Base-by-base conservation (phyloP, 202 grass and related monocot species). In the Dendrocalamus latiflorus region DNA sequence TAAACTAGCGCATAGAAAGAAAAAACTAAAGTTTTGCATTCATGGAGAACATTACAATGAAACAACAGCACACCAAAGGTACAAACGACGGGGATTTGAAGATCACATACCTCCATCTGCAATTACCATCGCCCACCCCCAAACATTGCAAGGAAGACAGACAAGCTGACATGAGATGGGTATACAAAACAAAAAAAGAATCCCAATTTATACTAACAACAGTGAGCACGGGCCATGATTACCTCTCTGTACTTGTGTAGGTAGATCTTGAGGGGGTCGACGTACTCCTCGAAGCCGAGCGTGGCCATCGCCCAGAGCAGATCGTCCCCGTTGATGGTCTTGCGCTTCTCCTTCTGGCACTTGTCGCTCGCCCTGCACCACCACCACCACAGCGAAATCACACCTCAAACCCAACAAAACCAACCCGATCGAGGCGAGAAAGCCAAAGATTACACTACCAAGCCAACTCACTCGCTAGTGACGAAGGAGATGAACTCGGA, bases 401-500 rank as follows among this genome's bases (percentile, higher is more conserved):
- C 25, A 30, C 42, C 6, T 20, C 26, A 56, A 56, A 5, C 6
- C 38, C 26, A 60, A 4, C 2, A 28, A 69, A 44, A 28, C 7
- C 30, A 79, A 42, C 34, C 33, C 34, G 44, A 76, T 39, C 48
- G 10, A 63, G 21, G 28, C 17, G 47, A 65, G 22, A 41, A 53
- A 63, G 21, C 17, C 9, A 77, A 68, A 57, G 20, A 54, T n/a
- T 22, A 87, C 67, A 77, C 71, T 72, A 70, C 75, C 20, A 59
- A 87, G 45, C 41, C n/a, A 58, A 83, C 93, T 91, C 64, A 96
- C 93, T 97, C 94, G 94, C 94, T 97, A 39, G 94, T 97, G 43
- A 97, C 86, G 71, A 97, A 97, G 79, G 91, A 93, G 22, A 97
- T 97, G 73, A 97, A 97, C 91, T 97, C 94, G 37, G 94, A 97